Evolutionary conservation across 1,284 basidiomycete genomes (phyloP).

Genomic region (Schizophyllum commune): DNA sequence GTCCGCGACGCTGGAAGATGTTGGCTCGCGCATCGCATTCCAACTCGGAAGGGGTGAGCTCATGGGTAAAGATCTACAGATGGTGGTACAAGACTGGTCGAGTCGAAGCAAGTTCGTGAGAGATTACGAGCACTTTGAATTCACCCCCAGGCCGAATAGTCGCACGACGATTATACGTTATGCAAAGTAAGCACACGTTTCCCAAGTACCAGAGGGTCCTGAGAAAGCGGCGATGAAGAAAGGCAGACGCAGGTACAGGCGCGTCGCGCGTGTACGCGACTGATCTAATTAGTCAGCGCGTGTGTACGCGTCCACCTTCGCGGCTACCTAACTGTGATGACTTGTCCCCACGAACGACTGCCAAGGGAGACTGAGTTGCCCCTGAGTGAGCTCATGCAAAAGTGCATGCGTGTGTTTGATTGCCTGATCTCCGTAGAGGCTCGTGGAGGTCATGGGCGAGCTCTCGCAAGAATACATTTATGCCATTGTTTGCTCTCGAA

Average conservation of each 20-base stretch:
- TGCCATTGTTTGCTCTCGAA: background rate
- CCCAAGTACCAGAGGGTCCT: background rate
- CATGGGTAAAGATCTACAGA: background rate
- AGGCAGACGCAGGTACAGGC: background rate
- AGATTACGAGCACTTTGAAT: too few species aligned
- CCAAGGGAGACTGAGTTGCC: too few species aligned
- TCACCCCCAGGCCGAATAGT: too few species aligned
- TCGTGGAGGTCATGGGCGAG: too few species aligned
- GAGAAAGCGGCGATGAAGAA: background rate
- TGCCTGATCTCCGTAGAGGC: too few species aligned
- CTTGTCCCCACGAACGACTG: too few species aligned
- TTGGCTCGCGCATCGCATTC: background rate
- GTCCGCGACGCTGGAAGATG: background rate
- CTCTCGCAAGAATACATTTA: background rate
- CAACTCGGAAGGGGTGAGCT: background rate
- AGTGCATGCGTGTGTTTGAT: too few species aligned
- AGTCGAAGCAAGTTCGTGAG: too few species aligned
- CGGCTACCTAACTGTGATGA: background rate
- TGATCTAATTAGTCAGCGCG: background rate
- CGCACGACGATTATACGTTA: too few species aligned
- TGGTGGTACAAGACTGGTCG: too few species aligned
- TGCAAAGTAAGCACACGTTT: background rate
- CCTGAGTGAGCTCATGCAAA: too few species aligned
- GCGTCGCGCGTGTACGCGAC: background rate
- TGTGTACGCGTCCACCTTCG: background rate